Conservation (phyloP, 768 basidiomycete genomes). For the Amanita jacksonii region DNA sequence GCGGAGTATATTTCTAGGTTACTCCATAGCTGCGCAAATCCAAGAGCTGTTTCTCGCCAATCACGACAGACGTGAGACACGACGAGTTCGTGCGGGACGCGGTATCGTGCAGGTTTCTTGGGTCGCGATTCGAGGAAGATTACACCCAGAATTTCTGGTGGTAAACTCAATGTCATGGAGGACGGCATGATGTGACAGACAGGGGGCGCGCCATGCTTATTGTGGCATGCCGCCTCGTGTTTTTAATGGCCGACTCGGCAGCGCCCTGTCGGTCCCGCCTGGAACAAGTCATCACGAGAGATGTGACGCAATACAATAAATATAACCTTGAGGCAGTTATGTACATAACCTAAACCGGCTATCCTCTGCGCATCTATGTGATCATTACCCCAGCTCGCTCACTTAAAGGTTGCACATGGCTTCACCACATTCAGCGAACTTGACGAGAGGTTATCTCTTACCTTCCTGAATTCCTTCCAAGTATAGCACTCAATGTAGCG, state of each 20-base stretch:
- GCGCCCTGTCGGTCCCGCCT: too few relatives aligned
- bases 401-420: constrained; percentile 82
- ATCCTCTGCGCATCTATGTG: too few relatives aligned
- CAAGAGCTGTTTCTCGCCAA: constrained; percentile 30
- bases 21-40: constrained; percentile 30
- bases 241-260: too few relatives aligned
- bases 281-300: neutral
- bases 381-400: constrained; percentile 63
- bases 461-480: constrained; percentile 87
- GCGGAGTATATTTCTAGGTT: constrained; percentile 23
- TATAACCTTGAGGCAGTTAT: too few relatives aligned
- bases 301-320: too few relatives aligned
- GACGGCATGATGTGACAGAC: too few relatives aligned
- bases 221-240: too few relatives aligned
- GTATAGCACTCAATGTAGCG: constrained; percentile 72
- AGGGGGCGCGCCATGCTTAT: too few relatives aligned
- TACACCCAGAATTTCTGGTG: constrained; percentile 22
- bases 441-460: constrained; percentile 43
- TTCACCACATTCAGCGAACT: constrained; percentile 77
- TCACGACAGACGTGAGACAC: constrained; percentile 32
- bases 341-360: too few relatives aligned
- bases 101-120: constrained; percentile 13
- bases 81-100: constrained; percentile 25
- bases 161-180: constrained; percentile 14
- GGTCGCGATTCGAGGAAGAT: constrained; percentile 20